phyloP scores from a whole-genome alignment of 768 basidiomycete genomes.

The Tricholoma hemisulphureum region DNA sequence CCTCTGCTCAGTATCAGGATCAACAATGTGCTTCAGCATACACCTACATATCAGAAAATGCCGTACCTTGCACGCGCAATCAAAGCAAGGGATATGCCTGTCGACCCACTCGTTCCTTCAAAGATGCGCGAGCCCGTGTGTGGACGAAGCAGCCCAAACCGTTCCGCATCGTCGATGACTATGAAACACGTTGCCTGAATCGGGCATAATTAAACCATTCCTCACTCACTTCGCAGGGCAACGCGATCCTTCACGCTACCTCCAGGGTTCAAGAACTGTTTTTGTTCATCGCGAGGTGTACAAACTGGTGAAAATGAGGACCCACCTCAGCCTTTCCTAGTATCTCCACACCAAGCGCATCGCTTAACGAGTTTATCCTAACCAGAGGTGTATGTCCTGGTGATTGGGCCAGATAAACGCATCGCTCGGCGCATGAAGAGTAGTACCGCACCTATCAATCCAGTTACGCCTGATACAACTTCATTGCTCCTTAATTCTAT shows the following conservation, averaged over 20 bases:
- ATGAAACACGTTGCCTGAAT: neutral
- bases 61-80: conserved; percentile 81
- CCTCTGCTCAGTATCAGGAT: conserved; percentile 50
- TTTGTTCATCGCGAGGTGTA: neutral
- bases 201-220: neutral
- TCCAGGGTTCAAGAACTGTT: conserved; percentile 91
- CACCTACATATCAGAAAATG: neutral
- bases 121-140: conserved; percentile 91
- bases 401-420: neutral
- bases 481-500: conserved; percentile 78
- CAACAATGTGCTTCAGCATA: neutral
- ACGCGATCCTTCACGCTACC: conserved; percentile 98
- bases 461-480: conserved; percentile 75
- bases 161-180: conserved; percentile 97
- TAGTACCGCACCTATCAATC: conserved; percentile 70
- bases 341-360: conserved; percentile 90
- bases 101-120: conserved; percentile 95
- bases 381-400: conserved; percentile 93
- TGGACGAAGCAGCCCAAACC: conserved; percentile 75
- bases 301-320: neutral
- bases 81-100: conserved; percentile 94
- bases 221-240: conserved; percentile 75
- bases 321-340: conserved; percentile 91
- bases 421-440: neutral
- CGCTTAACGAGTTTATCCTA: conserved; percentile 86